Percentiles rank a stretch among this genome's conserved stretches.
Conservation (phyloP, 164 flowering plant species). For the Amborella trichopoda region DNA sequence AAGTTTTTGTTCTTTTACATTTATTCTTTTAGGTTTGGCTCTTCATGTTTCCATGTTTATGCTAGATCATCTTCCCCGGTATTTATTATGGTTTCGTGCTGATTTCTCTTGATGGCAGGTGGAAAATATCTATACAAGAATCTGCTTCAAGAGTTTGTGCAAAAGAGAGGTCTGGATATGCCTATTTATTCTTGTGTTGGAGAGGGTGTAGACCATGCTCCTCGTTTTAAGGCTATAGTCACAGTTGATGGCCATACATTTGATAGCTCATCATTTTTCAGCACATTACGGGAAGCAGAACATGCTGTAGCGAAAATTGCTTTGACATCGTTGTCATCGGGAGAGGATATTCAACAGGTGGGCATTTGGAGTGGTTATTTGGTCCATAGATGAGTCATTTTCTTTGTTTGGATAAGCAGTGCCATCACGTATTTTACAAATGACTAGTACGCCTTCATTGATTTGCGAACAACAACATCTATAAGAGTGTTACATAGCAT, state of each 20-base stretch:
- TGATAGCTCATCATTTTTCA: constrained; percentile 28
- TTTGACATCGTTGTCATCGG: constrained; percentile 27
- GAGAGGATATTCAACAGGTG: constrained; percentile 29
- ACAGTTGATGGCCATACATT: constrained; percentile 42
- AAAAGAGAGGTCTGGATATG: constrained; percentile 24
- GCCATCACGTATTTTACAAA: background rate
- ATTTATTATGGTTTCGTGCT: constrained; percentile 2
- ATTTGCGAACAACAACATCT: background rate
- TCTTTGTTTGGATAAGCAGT: background rate
- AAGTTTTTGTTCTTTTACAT: background rate
- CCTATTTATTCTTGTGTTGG: constrained; percentile 38
- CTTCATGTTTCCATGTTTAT: background rate
- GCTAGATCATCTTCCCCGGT: background rate
- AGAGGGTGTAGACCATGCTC: constrained; percentile 54
- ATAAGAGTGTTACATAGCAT: too few species aligned
- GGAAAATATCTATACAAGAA: constrained; percentile 29
- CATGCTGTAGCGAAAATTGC: constrained; percentile 72
- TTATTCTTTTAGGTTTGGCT: background rate
- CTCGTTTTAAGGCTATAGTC: constrained; percentile 54
- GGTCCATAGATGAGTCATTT: background rate
- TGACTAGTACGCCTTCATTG: background rate
- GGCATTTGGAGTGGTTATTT: constrained; percentile 8
- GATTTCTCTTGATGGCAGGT: constrained; percentile 10
- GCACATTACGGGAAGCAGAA: constrained; percentile 60
- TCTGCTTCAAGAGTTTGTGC: constrained; percentile 44